These are phyloP conservation scores for Globisporangium barbulae DNA, from an alignment of 352 stramenopile genomes.

Conservation along the genomic window DNA sequence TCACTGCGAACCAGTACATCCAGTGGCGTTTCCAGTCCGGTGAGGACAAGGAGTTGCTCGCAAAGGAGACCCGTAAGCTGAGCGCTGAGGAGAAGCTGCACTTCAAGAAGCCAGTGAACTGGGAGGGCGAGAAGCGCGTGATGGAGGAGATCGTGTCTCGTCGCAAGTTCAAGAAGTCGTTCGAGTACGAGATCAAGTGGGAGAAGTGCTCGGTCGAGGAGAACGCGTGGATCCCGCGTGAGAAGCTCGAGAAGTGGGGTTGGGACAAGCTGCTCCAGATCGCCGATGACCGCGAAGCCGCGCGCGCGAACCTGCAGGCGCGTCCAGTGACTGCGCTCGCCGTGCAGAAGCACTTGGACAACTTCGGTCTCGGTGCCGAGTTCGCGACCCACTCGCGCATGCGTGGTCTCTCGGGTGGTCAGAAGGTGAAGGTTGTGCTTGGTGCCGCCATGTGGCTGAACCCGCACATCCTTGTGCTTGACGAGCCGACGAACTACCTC, in stretches of 20 bases:
- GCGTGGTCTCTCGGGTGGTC: conserved; percentile 95
- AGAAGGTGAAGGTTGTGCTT: conserved; percentile 99
- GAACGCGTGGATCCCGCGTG: conserved; percentile 94
- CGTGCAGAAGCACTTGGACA: conserved; percentile 96
- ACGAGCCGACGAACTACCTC: conserved; percentile 96
- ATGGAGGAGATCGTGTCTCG: conserved; percentile 91
- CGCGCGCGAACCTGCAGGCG: conserved; percentile 91
- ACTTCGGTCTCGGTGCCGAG: conserved; percentile 95
- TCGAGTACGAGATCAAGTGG: conserved; percentile 98
- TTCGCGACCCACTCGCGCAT: conserved; percentile 98
- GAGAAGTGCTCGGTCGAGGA: conserved; percentile 91
- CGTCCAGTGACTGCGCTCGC: conserved; percentile 93
- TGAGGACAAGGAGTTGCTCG: conserved; percentile 90
- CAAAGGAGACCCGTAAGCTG: conserved; percentile 91
- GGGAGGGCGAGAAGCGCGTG: conserved; percentile 89
- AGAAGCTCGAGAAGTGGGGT: conserved; percentile 96
- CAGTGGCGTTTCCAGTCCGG: conserved; percentile 95
- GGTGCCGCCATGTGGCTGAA: conserved; percentile 96
- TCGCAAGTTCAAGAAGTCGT: conserved; percentile 92
- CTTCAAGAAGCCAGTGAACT: conserved; percentile 94
- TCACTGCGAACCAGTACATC: conserved; percentile 96
- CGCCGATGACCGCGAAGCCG: conserved; percentile 93
- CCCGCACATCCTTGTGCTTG: conserved; percentile 93
- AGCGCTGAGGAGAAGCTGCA: conserved; percentile 91
- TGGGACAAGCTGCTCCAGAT: conserved; percentile 97